Percentiles rank a stretch among this genome's conserved stretches.
Evolutionary conservation across 169 alveolate species (phyloP).

Genomic region (Fabrea salina): DNA sequence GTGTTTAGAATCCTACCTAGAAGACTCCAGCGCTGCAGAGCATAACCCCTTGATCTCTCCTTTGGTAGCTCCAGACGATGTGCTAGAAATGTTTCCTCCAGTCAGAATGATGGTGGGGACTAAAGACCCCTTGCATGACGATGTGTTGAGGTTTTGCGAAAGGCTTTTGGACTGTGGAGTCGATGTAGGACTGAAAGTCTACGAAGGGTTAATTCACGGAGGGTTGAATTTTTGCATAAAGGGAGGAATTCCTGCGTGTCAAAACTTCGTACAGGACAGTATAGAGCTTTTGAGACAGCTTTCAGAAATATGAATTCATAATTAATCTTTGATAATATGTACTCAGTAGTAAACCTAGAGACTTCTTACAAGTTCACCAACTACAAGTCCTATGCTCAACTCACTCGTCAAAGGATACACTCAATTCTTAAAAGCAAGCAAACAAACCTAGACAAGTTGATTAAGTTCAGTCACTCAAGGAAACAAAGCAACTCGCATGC

Average conservation of each 20-base stretch:
- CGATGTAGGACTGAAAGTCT: slow-evolving; percentile 66
- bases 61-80: slow-evolving; percentile 40
- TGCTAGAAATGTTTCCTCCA: slow-evolving; percentile 51
- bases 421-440: too few relatives aligned
- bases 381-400: too few relatives aligned
- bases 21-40: slow-evolving; percentile 38
- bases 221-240: slow-evolving; percentile 36
- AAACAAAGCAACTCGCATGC: too few relatives aligned
- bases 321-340: too few relatives aligned
- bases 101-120: slow-evolving; percentile 46
- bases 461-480: too few relatives aligned
- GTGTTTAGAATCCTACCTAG: slow-evolving; percentile 53
- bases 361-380: too few relatives aligned
- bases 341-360: too few relatives aligned
- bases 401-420: too few relatives aligned
- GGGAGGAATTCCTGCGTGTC: background rate
- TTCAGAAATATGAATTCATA: too few relatives aligned
- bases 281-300: background rate
- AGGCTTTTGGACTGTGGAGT: slow-evolving; percentile 45
- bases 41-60: slow-evolving; percentile 72
- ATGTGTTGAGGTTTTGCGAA: slow-evolving; percentile 50
- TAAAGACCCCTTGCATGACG: slow-evolving; percentile 82
- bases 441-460: too few relatives aligned
- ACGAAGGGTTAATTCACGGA: slow-evolving; percentile 73
- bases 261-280: background rate